Percentiles rank a stretch among this genome's conserved stretches.
Conservation (phyloP, 2,329 filamentous ascomycete species). For the Epicoccum sorghinum region DNA sequence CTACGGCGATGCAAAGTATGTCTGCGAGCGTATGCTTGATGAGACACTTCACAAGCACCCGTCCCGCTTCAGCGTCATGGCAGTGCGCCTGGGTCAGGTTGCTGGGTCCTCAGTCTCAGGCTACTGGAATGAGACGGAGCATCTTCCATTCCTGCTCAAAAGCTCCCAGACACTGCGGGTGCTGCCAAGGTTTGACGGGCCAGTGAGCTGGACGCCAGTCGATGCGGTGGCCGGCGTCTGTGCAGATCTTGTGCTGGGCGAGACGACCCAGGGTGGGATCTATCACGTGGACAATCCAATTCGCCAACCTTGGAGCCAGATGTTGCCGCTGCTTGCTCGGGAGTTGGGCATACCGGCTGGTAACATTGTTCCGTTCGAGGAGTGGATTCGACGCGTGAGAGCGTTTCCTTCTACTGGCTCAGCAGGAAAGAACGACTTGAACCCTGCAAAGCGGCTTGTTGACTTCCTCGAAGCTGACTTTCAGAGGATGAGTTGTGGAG, state of each 20-base stretch:
- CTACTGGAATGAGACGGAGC: conserved; percentile 62
- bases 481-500: conserved; percentile 55
- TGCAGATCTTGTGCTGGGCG: conserved; percentile 41
- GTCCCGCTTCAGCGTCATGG: conserved; percentile 51
- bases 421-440: conserved; percentile 22
- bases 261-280: conserved; percentile 35
- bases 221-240: conserved; percentile 48
- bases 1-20: conserved; percentile 61
- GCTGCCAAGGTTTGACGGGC: conserved; percentile 40
- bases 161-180: conserved; percentile 54
- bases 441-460: conserved; percentile 40
- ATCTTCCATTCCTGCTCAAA: conserved; percentile 59
- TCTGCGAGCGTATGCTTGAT: conserved; percentile 59
- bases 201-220: conserved; percentile 54
- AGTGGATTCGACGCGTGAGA: conserved; percentile 51
- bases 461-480: conserved; percentile 47
- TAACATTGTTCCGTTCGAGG: conserved; percentile 47
- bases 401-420: not conserved
- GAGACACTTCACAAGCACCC: conserved; percentile 55
- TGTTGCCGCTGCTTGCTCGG: conserved; percentile 44
- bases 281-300: conserved; percentile 57
- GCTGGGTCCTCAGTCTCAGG: conserved; percentile 57
- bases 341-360: conserved; percentile 29
- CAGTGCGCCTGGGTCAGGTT: conserved; percentile 59
- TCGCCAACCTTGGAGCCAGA: conserved; percentile 50